These are phyloP conservation scores for Dryas octopetala DNA, from an alignment of 306 rosid species.

Conservation along the genomic window DNA sequence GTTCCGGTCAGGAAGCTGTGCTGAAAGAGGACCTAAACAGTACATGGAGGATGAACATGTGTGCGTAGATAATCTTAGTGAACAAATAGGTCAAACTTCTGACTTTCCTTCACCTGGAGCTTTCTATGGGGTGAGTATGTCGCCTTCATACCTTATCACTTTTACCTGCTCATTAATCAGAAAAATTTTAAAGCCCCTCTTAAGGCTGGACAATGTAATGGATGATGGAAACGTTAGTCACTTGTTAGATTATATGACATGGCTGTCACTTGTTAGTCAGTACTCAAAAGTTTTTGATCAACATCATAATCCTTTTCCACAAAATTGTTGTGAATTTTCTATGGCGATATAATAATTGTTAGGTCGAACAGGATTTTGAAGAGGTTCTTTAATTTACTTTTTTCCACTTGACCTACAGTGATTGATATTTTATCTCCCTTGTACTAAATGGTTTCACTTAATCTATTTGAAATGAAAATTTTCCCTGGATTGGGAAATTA, in stretches of 20 bases:
- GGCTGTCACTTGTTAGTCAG: not conserved
- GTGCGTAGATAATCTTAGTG: slow-evolving; percentile 64
- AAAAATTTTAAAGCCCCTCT: not conserved
- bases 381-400: too few relatives aligned
- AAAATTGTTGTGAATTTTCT: not conserved
- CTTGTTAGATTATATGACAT: not conserved
- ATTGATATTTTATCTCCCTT: not conserved
- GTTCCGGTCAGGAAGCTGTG: slow-evolving; percentile 82
- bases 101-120: slow-evolving; percentile 59
- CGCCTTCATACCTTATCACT: slow-evolving; percentile 13
- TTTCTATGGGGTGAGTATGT: slow-evolving; percentile 70
- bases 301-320: not conserved
- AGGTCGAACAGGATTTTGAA: too few relatives aligned
- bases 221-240: not conserved
- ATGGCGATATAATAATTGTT: not conserved
- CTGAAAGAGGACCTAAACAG: slow-evolving; percentile 84
- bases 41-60: slow-evolving; percentile 84
- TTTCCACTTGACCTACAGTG: not conserved
- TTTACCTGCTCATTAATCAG: not conserved
- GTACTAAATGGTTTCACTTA: not conserved
- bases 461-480: not conserved
- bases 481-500: too few relatives aligned
- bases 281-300: too few relatives aligned
- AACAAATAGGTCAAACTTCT: slow-evolving; percentile 47
- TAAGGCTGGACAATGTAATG: not conserved